Percentiles rank a stretch among this genome's conserved stretches.
Conservation (phyloP, 352 stramenopile genomes). For the Phytopythium cucurbitacearum region DNA sequence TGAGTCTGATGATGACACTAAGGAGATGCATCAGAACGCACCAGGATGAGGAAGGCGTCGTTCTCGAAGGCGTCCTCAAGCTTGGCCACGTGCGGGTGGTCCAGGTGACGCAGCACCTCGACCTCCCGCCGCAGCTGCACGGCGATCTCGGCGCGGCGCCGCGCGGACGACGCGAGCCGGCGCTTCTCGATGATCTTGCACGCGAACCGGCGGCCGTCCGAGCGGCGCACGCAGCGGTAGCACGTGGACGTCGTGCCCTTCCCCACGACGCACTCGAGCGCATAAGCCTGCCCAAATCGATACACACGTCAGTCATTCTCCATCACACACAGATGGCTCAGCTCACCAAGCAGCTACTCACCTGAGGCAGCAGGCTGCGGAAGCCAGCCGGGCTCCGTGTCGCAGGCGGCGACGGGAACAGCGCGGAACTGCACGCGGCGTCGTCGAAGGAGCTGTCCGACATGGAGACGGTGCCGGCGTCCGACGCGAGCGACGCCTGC, state of each 20-base stretch:
- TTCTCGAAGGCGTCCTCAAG: constrained; percentile 68
- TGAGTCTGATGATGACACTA: background rate
- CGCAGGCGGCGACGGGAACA: constrained; percentile 24
- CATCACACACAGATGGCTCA: background rate
- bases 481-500: constrained; percentile 15
- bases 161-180: constrained; percentile 34
- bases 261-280: constrained; percentile 56
- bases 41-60: constrained; percentile 53
- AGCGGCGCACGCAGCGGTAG: constrained; percentile 48
- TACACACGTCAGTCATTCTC: background rate
- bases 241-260: constrained; percentile 70
- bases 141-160: constrained; percentile 48
- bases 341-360: background rate
- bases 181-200: constrained; percentile 83
- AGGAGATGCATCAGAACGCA: constrained; percentile 2
- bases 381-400: constrained; percentile 18
- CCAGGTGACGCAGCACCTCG: constrained; percentile 50
- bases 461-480: constrained; percentile 22
- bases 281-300: constrained; percentile 20
- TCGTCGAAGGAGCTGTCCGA: constrained; percentile 47
- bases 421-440: constrained; percentile 14
- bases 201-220: constrained; percentile 45
- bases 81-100: constrained; percentile 68
- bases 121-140: constrained; percentile 61
- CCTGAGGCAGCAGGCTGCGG: constrained; percentile 27